phyloP scores from a whole-genome alignment of 1,139 yeast genomes.

The Hansenula lynferdii region DNA sequence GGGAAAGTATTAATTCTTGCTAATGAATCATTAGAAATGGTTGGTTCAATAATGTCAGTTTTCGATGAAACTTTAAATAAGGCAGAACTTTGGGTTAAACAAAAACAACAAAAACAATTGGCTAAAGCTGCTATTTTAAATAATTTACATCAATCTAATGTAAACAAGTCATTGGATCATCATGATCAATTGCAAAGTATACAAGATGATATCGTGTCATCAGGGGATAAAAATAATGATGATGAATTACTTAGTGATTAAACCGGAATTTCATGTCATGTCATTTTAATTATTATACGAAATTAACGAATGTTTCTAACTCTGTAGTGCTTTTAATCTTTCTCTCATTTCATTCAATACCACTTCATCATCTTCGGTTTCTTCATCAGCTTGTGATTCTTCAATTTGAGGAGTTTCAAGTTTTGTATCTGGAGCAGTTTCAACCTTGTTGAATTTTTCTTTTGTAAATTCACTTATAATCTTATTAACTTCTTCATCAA shows the following conservation, averaged over 20 bases:
- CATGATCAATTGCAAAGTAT: conserved; percentile 3
- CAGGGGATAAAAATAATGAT: conserved; percentile 14
- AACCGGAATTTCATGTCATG: no score
- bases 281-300: no score
- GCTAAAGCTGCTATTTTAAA: conserved; percentile 22
- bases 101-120: conserved; percentile 20
- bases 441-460: conserved; percentile 43
- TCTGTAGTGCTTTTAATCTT: conserved; percentile 80
- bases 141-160: conserved; percentile 7
- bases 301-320: background rate
- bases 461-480: conserved; percentile 48
- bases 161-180: background rate
- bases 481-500: conserved; percentile 64
- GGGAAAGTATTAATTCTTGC: conserved; percentile 77
- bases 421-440: conserved; percentile 34
- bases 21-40: conserved; percentile 86
- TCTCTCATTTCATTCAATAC: conserved; percentile 88
- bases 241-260: background rate
- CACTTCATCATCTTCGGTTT: conserved; percentile 55
- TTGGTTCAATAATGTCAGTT: conserved; percentile 72
- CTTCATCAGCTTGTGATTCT: conserved; percentile 32
- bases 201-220: no score
- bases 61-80: conserved; percentile 79
- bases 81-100: conserved; percentile 78
- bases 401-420: conserved; percentile 34